Evolutionary conservation across 2,329 filamentous ascomycete species (phyloP).

Genomic region (Apiospora saccharicola): DNA sequence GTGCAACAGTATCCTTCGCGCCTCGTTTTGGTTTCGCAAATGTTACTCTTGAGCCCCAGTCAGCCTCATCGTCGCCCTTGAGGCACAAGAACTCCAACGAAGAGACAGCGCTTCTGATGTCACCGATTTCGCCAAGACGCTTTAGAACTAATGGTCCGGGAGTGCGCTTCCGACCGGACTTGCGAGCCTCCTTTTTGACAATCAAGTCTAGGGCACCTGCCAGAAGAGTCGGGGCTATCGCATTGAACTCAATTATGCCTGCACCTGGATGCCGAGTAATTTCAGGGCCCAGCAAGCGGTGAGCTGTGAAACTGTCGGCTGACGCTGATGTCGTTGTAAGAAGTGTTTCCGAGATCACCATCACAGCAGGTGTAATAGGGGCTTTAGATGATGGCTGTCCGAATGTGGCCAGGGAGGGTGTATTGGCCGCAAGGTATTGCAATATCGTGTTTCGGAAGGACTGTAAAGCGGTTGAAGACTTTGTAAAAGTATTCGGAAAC

Average conservation of each 20-base stretch:
- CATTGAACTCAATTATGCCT: conserved; percentile 88
- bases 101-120: conserved; percentile 91
- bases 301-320: conserved; percentile 90
- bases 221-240: conserved; percentile 85
- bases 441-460: conserved; percentile 80
- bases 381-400: conserved; percentile 51
- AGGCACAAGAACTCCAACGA: conserved; percentile 92
- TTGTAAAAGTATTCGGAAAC: conserved; percentile 78
- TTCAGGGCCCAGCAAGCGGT: conserved; percentile 86
- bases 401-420: conserved; percentile 61
- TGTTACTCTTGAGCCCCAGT: conserved; percentile 77
- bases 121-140: conserved; percentile 83
- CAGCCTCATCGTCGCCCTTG: conserved; percentile 75
- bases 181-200: conserved; percentile 83
- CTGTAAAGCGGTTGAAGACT: conserved; percentile 68
- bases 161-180: conserved; percentile 76
- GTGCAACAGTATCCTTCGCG: conserved; percentile 59
- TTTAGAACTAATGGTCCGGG: conserved; percentile 83
- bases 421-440: conserved; percentile 75
- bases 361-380: conserved; percentile 75
- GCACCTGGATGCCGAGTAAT: conserved; percentile 83
- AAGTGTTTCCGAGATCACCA: conserved; percentile 91
- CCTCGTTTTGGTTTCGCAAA: conserved; percentile 74
- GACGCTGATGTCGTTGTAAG: conserved; percentile 84
- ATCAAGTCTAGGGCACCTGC: conserved; percentile 83